These are phyloP conservation scores for Aspergillus pseudoviridinutans DNA, from an alignment of 2,329 filamentous ascomycete genomes.

Conservation along the genomic window DNA sequence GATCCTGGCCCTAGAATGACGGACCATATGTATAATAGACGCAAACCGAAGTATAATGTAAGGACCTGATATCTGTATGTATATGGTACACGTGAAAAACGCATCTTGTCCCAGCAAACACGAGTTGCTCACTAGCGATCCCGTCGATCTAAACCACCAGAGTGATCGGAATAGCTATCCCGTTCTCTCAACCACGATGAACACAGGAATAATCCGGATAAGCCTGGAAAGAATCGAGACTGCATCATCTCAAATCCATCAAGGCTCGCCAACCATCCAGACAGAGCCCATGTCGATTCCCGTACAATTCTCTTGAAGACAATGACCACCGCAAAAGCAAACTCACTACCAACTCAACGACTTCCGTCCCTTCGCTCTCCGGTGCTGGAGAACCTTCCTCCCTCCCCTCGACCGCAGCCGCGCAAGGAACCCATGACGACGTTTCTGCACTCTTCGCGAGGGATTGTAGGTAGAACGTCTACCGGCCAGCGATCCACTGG, in stretches of 20 bases:
- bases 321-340: background rate
- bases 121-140: background rate
- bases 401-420: constrained; percentile 52
- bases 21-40: background rate
- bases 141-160: background rate
- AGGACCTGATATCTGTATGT: background rate
- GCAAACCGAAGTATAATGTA: background rate
- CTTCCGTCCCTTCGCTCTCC: constrained; percentile 52
- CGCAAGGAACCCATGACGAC: constrained; percentile 57
- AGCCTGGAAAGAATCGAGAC: background rate
- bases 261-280: background rate
- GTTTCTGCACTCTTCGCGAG: constrained; percentile 57
- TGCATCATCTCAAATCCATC: background rate
- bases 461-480: constrained; percentile 56
- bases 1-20: background rate
- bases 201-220: background rate
- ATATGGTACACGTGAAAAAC: background rate
- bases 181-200: background rate
- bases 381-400: constrained; percentile 50
- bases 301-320: background rate
- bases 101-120: background rate
- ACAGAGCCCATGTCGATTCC: background rate
- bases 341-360: constrained; percentile 49
- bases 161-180: background rate
- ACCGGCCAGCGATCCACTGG: constrained; percentile 39